phyloP scores from a whole-genome alignment of 345 rosid species.

The Hevea brasiliensis region DNA sequence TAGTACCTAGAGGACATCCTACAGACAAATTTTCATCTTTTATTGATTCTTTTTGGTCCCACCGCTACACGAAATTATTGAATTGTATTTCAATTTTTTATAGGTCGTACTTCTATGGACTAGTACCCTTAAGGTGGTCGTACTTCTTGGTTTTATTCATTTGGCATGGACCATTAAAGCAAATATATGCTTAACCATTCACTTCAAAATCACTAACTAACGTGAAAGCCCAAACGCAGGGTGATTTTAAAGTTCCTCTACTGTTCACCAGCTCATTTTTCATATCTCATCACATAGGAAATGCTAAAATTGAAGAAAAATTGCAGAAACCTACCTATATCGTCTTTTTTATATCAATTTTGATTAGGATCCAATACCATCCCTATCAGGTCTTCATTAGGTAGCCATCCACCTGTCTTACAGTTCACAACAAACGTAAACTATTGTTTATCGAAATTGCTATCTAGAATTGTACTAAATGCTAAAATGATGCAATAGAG shows the following conservation, averaged over 20 bases:
- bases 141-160: neutral
- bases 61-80: neutral
- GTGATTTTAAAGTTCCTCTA: too few species aligned
- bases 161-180: too few species aligned
- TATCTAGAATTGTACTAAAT: neutral
- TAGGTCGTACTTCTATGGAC: neutral
- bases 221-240: too few species aligned
- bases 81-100: neutral
- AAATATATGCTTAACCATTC: too few species aligned
- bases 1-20: neutral
- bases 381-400: too few species aligned
- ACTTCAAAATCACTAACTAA: too few species aligned
- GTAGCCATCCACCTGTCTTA: neutral
- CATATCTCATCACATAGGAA: too few species aligned
- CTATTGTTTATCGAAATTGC: neutral
- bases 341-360: neutral
- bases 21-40: neutral
- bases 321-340: neutral
- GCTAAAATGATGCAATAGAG: neutral
- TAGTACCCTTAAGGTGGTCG: neutral
- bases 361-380: neutral
- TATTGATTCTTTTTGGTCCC: neutral
- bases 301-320: too few species aligned
- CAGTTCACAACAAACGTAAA: neutral
- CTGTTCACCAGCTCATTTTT: too few species aligned